phyloP scores from a whole-genome alignment of 2,329 filamentous ascomycete species.

The Cladosporium austrohemisphaericum region DNA sequence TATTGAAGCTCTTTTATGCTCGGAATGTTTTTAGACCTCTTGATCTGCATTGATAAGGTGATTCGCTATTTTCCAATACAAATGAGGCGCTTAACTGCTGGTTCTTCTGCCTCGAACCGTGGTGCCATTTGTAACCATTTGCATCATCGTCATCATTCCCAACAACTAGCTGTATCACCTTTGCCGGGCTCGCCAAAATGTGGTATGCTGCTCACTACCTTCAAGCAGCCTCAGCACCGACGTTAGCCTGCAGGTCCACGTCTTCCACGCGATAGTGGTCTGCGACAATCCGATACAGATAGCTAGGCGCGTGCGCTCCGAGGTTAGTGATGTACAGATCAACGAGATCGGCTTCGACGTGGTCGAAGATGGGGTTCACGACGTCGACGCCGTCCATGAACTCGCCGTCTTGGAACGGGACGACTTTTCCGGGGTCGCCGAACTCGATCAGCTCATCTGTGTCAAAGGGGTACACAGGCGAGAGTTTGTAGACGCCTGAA shows the following conservation, averaged over 20 bases:
- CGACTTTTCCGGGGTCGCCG: slow-evolving; percentile 72
- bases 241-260: slow-evolving; percentile 46
- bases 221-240: neutral
- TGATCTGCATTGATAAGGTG: too few relatives aligned
- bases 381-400: slow-evolving; percentile 76
- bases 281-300: slow-evolving; percentile 67
- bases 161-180: too few relatives aligned
- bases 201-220: too few relatives aligned
- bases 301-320: slow-evolving; percentile 67
- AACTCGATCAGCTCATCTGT: slow-evolving; percentile 80
- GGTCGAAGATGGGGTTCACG: slow-evolving; percentile 75
- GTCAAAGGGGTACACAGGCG: slow-evolving; percentile 81
- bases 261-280: slow-evolving; percentile 75
- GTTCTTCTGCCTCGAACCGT: too few relatives aligned
- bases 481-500: slow-evolving; percentile 89
- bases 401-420: slow-evolving; percentile 73
- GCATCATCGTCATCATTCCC: too few relatives aligned
- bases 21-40: too few relatives aligned
- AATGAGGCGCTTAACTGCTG: too few relatives aligned
- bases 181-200: too few relatives aligned
- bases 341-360: slow-evolving; percentile 71
- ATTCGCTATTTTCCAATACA: too few relatives aligned
- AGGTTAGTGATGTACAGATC: slow-evolving; percentile 84
- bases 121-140: too few relatives aligned
- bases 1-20: too few relatives aligned